These are phyloP conservation scores for Russula foetens DNA, from an alignment of 768 basidiomycete genomes.

Conservation along the genomic window DNA sequence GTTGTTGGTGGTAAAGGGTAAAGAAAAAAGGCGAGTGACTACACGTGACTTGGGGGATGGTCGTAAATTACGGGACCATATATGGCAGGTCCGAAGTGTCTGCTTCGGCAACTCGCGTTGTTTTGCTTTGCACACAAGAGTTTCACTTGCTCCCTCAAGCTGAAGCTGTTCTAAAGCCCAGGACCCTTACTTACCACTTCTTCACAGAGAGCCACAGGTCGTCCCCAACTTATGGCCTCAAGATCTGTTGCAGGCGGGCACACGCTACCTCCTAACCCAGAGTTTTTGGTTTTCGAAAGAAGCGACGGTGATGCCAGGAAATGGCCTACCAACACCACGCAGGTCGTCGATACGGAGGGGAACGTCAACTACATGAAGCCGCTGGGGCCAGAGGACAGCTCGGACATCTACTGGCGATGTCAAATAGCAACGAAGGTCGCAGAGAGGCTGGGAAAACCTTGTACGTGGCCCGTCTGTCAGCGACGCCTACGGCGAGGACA, in stretches of 20 bases:
- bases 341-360: conserved; percentile 47
- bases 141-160: too few species aligned
- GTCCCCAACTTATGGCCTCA: conserved; percentile 11
- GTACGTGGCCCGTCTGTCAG: conserved; percentile 30
- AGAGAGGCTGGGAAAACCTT: conserved; percentile 37
- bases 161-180: not conserved
- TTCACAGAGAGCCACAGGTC: not conserved
- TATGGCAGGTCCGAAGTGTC: too few species aligned
- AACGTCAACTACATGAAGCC: conserved; percentile 66
- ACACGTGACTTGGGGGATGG: too few species aligned
- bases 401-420: conserved; percentile 47
- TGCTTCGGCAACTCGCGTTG: not conserved
- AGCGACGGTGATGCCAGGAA: conserved; percentile 47
- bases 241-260: conserved; percentile 12
- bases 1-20: too few species aligned
- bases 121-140: too few species aligned
- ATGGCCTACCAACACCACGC: conserved; percentile 53
- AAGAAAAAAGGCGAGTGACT: too few species aligned
- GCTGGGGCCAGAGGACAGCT: conserved; percentile 41
- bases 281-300: conserved; percentile 49
- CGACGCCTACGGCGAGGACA: not conserved
- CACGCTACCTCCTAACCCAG: conserved; percentile 42
- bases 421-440: conserved; percentile 37
- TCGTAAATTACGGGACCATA: too few species aligned
- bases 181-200: not conserved